A percentile compares a stretch with the other conserved stretches of the same genome.
These are phyloP conservation scores for Sordariomycetes sp. DNA, from an alignment of 2,329 filamentous ascomycete species.

Conservation along the genomic window DNA sequence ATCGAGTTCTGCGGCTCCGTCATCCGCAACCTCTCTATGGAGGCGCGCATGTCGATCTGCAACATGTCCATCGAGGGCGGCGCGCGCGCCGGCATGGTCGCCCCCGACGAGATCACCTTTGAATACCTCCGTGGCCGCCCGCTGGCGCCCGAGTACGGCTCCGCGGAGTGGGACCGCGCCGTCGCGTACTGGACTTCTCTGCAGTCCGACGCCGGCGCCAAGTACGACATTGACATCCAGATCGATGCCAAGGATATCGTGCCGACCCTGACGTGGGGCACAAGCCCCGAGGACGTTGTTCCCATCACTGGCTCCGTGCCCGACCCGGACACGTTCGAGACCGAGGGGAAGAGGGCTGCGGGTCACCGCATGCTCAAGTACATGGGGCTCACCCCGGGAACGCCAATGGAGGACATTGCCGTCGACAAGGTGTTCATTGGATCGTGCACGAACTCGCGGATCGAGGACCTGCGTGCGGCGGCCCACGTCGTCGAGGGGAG, in stretches of 20 bases:
- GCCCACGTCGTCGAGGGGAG: constrained; percentile 77
- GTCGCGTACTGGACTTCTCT: constrained; percentile 78
- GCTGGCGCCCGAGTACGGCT: constrained; percentile 72
- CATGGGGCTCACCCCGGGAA: constrained; percentile 84
- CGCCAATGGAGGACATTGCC: constrained; percentile 78
- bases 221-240: constrained; percentile 79
- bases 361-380: constrained; percentile 81
- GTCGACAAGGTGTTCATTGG: constrained; percentile 98
- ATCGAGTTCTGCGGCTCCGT: constrained; percentile 97
- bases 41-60: constrained; percentile 97
- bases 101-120: constrained; percentile 86
- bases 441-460: constrained; percentile 93
- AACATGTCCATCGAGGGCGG: constrained; percentile 99
- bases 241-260: constrained; percentile 88
- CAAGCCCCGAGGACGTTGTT: constrained; percentile 90
- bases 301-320: constrained; percentile 87
- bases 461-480: constrained; percentile 85
- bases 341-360: constrained; percentile 65
- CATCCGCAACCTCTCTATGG: constrained; percentile 81
- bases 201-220: constrained; percentile 74
- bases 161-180: constrained; percentile 81
- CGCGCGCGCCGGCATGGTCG: constrained; percentile 91
- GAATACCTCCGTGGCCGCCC: constrained; percentile 90
- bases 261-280: constrained; percentile 93
- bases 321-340: constrained; percentile 73